Conservation (phyloP, 768 basidiomycete species). For the Leucosporidium yakuticum region DNA sequence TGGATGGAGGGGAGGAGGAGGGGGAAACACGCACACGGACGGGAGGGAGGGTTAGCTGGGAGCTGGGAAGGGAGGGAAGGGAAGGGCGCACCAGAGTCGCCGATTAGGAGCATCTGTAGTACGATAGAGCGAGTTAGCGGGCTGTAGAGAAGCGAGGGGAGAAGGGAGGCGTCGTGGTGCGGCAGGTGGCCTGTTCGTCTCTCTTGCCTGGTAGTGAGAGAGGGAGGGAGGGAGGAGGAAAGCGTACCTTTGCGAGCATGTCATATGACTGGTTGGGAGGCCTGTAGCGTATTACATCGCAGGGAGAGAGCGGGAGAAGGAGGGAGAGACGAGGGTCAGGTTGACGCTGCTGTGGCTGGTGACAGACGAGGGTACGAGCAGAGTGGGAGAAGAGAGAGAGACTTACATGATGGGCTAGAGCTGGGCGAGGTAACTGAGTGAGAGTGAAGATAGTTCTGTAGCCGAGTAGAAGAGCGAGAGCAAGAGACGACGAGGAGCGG, state of each 20-base stretch:
- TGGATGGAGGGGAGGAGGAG: no score
- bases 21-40: no score
- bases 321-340: neutral
- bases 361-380: neutral
- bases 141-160: neutral
- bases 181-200: neutral
- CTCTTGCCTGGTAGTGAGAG: neutral
- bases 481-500: no score
- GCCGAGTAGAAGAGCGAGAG: neutral
- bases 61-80: neutral
- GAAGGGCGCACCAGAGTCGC: conserved; percentile 30
- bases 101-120: conserved; percentile 36
- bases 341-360: no score
- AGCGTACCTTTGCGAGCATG: conserved; percentile 35
- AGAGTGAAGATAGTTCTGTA: neutral
- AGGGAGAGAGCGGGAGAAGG: neutral
- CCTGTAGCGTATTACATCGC: neutral
- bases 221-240: neutral
- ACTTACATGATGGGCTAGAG: no score
- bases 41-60: neutral
- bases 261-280: conserved; percentile 19
- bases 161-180: neutral
- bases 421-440: no score
- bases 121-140: neutral
- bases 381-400: neutral